Percentiles rank a stretch among this genome's conserved stretches.
These are phyloP conservation scores for Zasmidium citrigriseum DNA, from an alignment of 2,329 filamentous ascomycete species.

Conservation along the genomic window DNA sequence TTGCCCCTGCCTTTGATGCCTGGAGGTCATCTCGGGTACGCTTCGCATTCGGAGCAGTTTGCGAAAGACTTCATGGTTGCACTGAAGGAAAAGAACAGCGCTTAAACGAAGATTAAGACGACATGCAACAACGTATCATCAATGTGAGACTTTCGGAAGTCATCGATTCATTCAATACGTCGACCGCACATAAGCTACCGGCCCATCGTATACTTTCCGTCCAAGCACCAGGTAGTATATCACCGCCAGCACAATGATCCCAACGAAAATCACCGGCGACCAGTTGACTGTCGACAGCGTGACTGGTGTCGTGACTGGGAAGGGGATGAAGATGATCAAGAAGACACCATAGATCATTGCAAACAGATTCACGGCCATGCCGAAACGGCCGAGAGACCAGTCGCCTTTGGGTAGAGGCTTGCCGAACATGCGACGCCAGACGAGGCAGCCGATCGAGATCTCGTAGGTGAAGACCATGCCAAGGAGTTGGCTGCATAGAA, in stretches of 20 bases:
- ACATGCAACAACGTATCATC: neutral
- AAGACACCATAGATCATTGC: neutral
- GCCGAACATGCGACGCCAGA: constrained; percentile 15
- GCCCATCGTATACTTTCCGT: constrained; percentile 32
- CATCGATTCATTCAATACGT: neutral
- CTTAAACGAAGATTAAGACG: neutral
- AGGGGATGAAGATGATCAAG: neutral
- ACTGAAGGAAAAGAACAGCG: constrained; percentile 6
- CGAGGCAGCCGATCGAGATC: constrained; percentile 17
- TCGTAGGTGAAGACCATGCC: constrained; percentile 15
- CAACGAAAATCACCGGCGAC: constrained; percentile 47
- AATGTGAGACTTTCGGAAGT: neutral
- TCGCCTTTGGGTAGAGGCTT: constrained; percentile 16
- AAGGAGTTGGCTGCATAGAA: neutral
- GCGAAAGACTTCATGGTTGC: neutral
- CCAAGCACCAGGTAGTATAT: constrained; percentile 38
- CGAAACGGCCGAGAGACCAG: constrained; percentile 21
- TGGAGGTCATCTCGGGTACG: constrained; percentile 8
- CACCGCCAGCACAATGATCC: constrained; percentile 19
- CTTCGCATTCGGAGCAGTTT: constrained; percentile 9
- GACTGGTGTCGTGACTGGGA: constrained; percentile 27
- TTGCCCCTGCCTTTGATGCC: neutral
- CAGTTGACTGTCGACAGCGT: constrained; percentile 49
- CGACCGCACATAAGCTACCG: constrained; percentile 19
- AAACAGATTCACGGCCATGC: constrained; percentile 13